phyloP scores from a whole-genome alignment of 2,329 filamentous ascomycete species.

The Monosporascus sp. region DNA sequence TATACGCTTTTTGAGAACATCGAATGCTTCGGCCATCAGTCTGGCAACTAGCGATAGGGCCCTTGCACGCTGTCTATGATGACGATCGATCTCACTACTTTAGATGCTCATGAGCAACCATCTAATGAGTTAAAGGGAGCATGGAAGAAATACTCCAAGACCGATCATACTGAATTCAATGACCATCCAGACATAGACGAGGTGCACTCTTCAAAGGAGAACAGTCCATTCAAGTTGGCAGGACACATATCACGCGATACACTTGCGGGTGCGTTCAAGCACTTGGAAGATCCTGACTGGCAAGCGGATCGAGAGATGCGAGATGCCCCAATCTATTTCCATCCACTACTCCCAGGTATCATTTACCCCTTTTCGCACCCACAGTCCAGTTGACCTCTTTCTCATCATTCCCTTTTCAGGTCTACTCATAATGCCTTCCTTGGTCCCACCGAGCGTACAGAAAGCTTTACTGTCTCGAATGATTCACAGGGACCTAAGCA shows the following conservation, averaged over 20 bases:
- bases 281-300: conserved; percentile 30
- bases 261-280: conserved; percentile 38
- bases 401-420: conserved; percentile 44
- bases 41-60: too few relatives aligned
- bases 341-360: conserved; percentile 64
- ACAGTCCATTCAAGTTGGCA: conserved; percentile 40
- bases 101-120: conserved; percentile 75
- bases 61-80: conserved; percentile 19
- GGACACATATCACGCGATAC: conserved; percentile 37
- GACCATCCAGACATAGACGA: conserved; percentile 54
- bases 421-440: conserved; percentile 68
- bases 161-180: conserved; percentile 46
- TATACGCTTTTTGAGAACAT: too few relatives aligned
- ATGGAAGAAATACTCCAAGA: conserved; percentile 71
- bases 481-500: conserved; percentile 70
- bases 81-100: conserved; percentile 39
- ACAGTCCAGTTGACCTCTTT: not conserved
- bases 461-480: conserved; percentile 64
- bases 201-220: conserved; percentile 31
- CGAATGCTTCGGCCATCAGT: too few relatives aligned
- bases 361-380: not conserved
- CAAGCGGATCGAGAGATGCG: conserved; percentile 23
- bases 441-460: conserved; percentile 69
- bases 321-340: conserved; percentile 54
- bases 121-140: conserved; percentile 62